A percentile compares a stretch with the other conserved stretches of the same genome.
phyloP scores from a whole-genome alignment of 1,284 basidiomycete genomes.

The Heterobasidion annosum region DNA sequence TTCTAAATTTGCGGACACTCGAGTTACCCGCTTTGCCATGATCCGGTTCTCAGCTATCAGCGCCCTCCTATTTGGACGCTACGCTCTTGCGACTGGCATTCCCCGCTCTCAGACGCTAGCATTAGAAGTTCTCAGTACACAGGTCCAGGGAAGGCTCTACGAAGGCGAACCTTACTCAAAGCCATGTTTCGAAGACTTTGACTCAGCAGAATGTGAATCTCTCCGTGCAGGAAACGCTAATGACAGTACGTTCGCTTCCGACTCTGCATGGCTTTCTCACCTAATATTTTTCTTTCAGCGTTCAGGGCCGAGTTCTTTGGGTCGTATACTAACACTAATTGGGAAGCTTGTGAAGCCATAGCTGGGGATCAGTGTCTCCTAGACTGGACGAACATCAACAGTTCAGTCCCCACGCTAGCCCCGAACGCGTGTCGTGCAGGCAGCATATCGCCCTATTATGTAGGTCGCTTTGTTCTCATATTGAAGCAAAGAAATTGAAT shows the following conservation, averaged over 20 bases:
- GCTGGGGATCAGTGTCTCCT: conserved; percentile 26
- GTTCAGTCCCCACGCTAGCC: conserved; percentile 16
- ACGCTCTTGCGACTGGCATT: too few species aligned
- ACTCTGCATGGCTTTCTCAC: background rate
- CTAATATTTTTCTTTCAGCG: background rate
- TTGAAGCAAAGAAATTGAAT: background rate
- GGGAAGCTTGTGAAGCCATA: conserved; percentile 28
- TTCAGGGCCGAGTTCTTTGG: background rate
- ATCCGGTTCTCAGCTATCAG: too few species aligned
- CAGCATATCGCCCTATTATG: conserved; percentile 30
- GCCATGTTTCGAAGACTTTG: background rate
- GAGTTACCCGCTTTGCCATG: too few species aligned
- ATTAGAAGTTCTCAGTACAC: background rate
- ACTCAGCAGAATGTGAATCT: background rate
- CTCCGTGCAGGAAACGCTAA: background rate
- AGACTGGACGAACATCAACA: conserved; percentile 17
- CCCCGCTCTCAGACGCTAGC: too few species aligned
- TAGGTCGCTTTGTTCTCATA: conserved; percentile 9
- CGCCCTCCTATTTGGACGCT: too few species aligned
- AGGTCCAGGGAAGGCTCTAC: background rate
- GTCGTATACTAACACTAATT: conserved; percentile 9
- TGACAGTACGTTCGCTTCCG: background rate
- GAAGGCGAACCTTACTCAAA: background rate
- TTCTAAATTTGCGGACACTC: too few species aligned
- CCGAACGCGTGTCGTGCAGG: conserved; percentile 25